phyloP scores from a whole-genome alignment of 345 rosid species.

The Gossypioides kirkii region DNA sequence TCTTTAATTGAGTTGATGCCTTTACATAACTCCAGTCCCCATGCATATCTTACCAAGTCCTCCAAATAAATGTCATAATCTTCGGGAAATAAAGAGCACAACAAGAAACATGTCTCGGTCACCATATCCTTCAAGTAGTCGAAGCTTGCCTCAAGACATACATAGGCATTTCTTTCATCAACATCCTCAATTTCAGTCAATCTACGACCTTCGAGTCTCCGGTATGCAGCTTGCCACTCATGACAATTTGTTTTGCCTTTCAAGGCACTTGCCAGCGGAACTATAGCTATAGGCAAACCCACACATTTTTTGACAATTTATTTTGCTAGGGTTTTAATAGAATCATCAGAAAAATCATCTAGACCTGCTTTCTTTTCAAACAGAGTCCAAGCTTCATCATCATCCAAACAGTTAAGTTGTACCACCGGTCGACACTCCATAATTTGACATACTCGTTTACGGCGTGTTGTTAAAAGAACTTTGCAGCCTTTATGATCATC shows the following conservation, averaged over 20 bases:
- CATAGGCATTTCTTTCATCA: background rate
- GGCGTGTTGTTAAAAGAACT: background rate
- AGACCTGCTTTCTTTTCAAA: background rate
- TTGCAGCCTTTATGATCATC: background rate
- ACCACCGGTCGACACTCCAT: background rate
- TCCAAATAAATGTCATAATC: background rate
- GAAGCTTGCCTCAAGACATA: background rate
- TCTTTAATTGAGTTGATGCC: background rate
- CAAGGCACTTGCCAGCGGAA: background rate
- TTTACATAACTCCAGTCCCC: background rate
- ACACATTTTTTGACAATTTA: background rate
- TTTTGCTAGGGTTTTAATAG: background rate
- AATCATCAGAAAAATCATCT: background rate
- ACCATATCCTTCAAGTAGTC: background rate
- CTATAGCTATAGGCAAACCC: background rate
- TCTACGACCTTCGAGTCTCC: background rate
- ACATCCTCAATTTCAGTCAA: background rate
- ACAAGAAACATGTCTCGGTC: background rate
- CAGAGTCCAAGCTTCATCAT: background rate
- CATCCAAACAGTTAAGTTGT: background rate
- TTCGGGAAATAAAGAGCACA: background rate
- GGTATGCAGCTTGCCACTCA: background rate
- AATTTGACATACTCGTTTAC: accelerated
- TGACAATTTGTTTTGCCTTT: background rate
- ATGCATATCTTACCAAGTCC: conserved; percentile 4